These are phyloP conservation scores for Gossypium arboreum DNA, from an alignment of 345 rosid genomes.

Conservation along the genomic window DNA sequence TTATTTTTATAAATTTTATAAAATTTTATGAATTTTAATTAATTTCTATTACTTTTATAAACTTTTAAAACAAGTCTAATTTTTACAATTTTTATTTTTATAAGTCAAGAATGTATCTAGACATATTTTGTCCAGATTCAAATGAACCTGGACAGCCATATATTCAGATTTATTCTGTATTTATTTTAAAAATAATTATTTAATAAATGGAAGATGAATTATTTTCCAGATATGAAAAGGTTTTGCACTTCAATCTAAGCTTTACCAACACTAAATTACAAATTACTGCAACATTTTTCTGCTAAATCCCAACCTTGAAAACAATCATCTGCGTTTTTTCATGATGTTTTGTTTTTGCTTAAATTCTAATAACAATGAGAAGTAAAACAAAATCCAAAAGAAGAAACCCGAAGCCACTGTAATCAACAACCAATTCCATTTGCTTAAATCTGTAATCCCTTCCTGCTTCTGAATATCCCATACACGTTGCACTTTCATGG, in stretches of 20 bases:
- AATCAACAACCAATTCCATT: slow-evolving; percentile 73
- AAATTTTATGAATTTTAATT: too few species aligned
- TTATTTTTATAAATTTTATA: too few species aligned
- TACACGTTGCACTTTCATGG: slow-evolving; percentile 65
- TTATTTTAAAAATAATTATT: too few species aligned
- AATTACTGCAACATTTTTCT: neutral
- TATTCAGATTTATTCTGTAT: too few species aligned
- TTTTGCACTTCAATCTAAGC: slow-evolving; percentile 10
- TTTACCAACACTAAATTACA: neutral
- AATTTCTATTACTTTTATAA: too few species aligned
- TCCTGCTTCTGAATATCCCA: slow-evolving; percentile 61
- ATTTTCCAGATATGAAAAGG: slow-evolving; percentile 6
- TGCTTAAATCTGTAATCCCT: slow-evolving; percentile 64
- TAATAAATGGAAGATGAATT: neutral
- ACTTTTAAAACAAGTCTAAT: too few species aligned
- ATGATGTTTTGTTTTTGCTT: slow-evolving; percentile 87
- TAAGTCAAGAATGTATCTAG: too few species aligned
- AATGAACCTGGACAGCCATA: too few species aligned
- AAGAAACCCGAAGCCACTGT: slow-evolving; percentile 91
- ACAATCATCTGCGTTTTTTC: neutral
- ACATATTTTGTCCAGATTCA: too few species aligned
- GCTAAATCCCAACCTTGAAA: neutral
- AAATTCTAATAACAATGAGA: slow-evolving; percentile 54
- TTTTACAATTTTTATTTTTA: too few species aligned
- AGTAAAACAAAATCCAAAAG: slow-evolving; percentile 76